Evolutionary conservation across 2,329 filamentous ascomycete genomes (phyloP).

Genomic region (Gliomastix tumulicola): DNA sequence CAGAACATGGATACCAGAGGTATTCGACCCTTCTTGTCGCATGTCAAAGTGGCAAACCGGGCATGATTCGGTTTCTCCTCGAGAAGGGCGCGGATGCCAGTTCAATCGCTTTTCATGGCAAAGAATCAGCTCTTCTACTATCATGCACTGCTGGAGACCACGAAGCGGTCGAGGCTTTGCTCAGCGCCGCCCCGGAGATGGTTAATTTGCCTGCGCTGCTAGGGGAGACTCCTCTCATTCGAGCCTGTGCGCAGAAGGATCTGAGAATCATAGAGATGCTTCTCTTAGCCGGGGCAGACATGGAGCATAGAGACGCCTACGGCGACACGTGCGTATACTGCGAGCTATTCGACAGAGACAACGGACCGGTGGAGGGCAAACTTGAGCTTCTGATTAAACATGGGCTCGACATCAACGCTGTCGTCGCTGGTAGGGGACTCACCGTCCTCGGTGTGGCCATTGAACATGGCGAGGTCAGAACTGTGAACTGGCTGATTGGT

Average conservation of each 20-base stretch:
- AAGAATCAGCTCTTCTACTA: constrained; percentile 10
- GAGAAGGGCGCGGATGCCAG: constrained; percentile 10
- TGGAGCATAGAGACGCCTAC: constrained; percentile 6
- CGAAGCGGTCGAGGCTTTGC: constrained; percentile 9
- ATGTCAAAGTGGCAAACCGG: constrained; percentile 4
- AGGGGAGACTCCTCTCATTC: constrained; percentile 9
- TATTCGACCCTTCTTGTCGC: constrained; percentile 11
- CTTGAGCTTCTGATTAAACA: constrained; percentile 9
- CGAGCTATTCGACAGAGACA: no score
- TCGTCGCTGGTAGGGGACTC: constrained; percentile 6
- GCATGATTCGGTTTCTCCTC: constrained; percentile 9
- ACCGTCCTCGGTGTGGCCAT: constrained; percentile 11
- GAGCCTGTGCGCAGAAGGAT: constrained; percentile 7
- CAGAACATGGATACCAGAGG: constrained; percentile 5
- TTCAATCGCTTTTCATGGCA: constrained; percentile 4
- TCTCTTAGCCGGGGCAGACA: constrained; percentile 11
- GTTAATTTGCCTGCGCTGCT: constrained; percentile 6
- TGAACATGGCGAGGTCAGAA: constrained; percentile 3
- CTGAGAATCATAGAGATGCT: constrained; percentile 8
- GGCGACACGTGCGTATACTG: no score
- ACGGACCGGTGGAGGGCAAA: no score
- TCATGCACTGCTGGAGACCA: constrained; percentile 8
- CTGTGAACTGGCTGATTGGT: constrained; percentile 11
- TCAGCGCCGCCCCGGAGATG: constrained; percentile 10
- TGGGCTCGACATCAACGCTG: constrained; percentile 11